These are phyloP conservation scores for Populus euphratica DNA, from an alignment of 345 rosid species.

Conservation along the genomic window DNA sequence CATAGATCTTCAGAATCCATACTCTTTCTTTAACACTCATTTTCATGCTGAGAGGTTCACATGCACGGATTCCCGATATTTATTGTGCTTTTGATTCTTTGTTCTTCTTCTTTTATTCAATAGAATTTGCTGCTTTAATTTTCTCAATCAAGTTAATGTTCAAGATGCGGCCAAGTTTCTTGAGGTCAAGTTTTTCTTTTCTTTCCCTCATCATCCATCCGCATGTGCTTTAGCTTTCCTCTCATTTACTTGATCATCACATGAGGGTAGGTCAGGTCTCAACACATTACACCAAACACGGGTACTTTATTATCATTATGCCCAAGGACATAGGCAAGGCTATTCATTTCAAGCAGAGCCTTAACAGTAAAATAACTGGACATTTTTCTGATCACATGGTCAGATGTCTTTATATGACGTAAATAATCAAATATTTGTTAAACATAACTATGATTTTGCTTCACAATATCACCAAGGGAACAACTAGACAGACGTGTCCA, in stretches of 20 bases:
- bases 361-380: neutral
- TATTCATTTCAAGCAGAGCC: neutral
- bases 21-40: neutral
- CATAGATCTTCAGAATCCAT: neutral
- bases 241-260: neutral
- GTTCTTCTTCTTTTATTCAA: neutral
- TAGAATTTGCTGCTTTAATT: neutral
- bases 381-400: conserved; percentile 5
- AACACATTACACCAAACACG: neutral
- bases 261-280: conserved; percentile 3
- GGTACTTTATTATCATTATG: neutral
- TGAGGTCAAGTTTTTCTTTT: too few species aligned
- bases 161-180: neutral
- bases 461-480: neutral
- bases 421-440: neutral
- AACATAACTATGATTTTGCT: conserved; percentile 13
- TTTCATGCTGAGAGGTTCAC: neutral
- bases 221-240: conserved; percentile 1
- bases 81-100: neutral
- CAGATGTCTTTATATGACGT: conserved; percentile 4
- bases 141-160: too few species aligned
- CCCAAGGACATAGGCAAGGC: neutral
- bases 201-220: neutral
- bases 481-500: neutral
- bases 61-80: neutral